Conservation (phyloP, 495 filamentous ascomycete species). For the Tuber umbilicatum region DNA sequence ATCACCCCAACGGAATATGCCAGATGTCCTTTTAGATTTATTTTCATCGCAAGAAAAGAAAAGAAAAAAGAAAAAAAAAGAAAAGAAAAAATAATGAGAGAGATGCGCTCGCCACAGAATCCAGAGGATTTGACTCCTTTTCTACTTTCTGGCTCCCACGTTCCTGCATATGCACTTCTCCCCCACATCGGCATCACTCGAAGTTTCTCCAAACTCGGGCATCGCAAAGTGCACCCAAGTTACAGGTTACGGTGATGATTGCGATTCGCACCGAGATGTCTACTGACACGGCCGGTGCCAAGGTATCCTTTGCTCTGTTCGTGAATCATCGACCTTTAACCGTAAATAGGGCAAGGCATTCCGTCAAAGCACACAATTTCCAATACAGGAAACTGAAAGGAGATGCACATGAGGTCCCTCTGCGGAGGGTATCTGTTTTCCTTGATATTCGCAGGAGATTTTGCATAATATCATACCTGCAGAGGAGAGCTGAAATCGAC, state of each 20-base stretch:
- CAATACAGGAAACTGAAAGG: not conserved
- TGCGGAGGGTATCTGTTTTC: not conserved
- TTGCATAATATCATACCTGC: not conserved
- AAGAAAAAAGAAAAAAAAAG: not conserved
- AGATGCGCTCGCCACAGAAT: not conserved
- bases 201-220: not conserved
- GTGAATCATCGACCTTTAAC: not conserved
- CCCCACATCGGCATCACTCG: not conserved
- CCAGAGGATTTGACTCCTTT: not conserved
- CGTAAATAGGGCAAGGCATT: not conserved
- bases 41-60: not conserved
- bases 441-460: not conserved
- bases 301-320: not conserved
- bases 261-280: not conserved
- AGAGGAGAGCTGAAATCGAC: not conserved
- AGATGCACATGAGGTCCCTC: not conserved
- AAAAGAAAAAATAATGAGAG: not conserved
- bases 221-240: not conserved
- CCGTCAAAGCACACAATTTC: not conserved
- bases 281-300: not conserved
- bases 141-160: not conserved
- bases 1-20: not conserved
- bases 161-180: conserved; percentile 2
- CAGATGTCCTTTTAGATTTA: not conserved
- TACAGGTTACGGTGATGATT: not conserved